phyloP scores from a whole-genome alignment of 2,329 filamentous ascomycete genomes.

The Verticillium nubilum region DNA sequence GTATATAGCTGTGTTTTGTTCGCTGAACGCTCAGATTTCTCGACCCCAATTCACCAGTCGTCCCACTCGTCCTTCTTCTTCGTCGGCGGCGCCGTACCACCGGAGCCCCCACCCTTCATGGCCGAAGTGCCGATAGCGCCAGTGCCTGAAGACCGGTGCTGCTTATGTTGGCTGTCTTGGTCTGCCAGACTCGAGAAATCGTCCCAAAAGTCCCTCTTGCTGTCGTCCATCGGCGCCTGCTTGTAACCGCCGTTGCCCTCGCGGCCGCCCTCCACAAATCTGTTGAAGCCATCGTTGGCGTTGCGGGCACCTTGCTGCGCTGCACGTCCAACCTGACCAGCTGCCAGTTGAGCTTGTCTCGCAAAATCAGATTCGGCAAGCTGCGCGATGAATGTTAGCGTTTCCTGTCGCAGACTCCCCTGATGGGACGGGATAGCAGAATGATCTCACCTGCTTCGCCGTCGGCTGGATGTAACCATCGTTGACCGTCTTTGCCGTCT shows the following conservation, averaged over 20 bases:
- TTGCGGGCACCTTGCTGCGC: constrained; percentile 65
- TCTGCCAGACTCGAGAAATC: constrained; percentile 71
- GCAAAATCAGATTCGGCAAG: constrained; percentile 76
- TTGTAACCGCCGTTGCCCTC: constrained; percentile 24
- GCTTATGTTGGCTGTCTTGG: constrained; percentile 36
- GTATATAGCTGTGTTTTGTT: background rate
- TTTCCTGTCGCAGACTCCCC: background rate
- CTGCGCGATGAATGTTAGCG: constrained; percentile 34
- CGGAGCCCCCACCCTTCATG: constrained; percentile 45
- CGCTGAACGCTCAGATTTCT: background rate
- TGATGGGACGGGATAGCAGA: constrained; percentile 2
- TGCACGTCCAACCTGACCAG: constrained; percentile 61
- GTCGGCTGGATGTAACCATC: constrained; percentile 90
- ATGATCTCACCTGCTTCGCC: constrained; percentile 69
- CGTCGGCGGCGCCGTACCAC: constrained; percentile 21
- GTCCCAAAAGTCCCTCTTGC: constrained; percentile 86
- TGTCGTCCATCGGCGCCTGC: constrained; percentile 47
- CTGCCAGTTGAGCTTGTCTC: constrained; percentile 56
- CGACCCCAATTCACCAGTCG: constrained; percentile 43
- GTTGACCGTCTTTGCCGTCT: constrained; percentile 87
- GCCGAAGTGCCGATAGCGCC: constrained; percentile 54
- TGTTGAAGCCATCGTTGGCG: constrained; percentile 74
- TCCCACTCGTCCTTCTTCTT: constrained; percentile 55
- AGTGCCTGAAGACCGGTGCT: constrained; percentile 25
- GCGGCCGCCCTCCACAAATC: constrained; percentile 77